Base-by-base conservation (phyloP, 2,329 filamentous ascomycete genomes). In the Hypoxylon sp. region DNA sequence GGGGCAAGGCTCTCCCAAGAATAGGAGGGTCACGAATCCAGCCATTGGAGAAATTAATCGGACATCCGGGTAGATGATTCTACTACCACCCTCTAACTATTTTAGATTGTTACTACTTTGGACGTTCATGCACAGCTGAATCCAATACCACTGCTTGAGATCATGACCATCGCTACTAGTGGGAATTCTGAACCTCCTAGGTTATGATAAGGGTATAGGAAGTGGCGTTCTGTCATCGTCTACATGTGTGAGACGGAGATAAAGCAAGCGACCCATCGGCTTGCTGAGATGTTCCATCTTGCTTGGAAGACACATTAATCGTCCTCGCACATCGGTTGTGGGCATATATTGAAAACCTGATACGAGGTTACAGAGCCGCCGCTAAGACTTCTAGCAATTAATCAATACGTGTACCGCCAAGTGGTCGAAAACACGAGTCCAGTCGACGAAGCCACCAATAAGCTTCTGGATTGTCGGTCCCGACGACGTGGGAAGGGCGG, bases 271-370 rank as follows among this genome's bases (percentile, higher is more conserved):
- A 32, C 9, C 48, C 43, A 61, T 63, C 47, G 41, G 54, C 27
- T 43, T 34, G 51, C 16, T 61, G 23, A 58, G 11, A 29, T 45
- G 12, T 45, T 39, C 21, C 16, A 58, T 59, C 59, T 61, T 58
- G 52, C 47, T 27, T 63, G n/a, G 41, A 46, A 45, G 32, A 30
- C 29, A 62, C 45, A 32, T 32, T 52, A 50, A 41, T 41, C 50
- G 39, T 63, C 37, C 50, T 60, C 37, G 61, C 45, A 48, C 60
- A 41, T 65, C 61, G 67, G 67, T 68, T 70, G 52, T 68, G 61
- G 54, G 58, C 67, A 70, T 70, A 62, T 67, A 65, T 70, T 63
- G 54, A 58, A 63, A 68, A 57, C 55, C 55, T 62, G 67, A 70
- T 70, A 70, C 67, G 67, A 67, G 67, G 64, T 68, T 65, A 63